phyloP scores from a whole-genome alignment of 163 green algal species.

The Chlamydomonas reinhardtii region DNA sequence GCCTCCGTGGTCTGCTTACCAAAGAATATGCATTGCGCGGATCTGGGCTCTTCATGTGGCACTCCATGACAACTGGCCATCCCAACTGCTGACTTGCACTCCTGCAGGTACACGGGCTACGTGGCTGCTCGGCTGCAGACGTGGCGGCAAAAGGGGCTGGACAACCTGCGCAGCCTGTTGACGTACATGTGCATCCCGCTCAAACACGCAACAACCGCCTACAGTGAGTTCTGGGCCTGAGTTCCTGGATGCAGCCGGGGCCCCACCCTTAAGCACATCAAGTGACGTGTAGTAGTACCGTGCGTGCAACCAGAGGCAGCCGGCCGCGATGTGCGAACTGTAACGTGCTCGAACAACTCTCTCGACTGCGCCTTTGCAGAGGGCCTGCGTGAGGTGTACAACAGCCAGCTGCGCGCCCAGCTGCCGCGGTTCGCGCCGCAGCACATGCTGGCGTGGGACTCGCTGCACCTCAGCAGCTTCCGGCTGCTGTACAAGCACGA shows the following conservation, averaged over 20 bases:
- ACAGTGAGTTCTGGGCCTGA: slow-evolving; percentile 29
- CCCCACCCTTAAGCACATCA: too few species aligned
- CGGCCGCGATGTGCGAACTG: too few species aligned
- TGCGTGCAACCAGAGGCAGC: too few species aligned
- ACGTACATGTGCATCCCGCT: slow-evolving; percentile 49
- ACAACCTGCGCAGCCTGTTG: slow-evolving; percentile 44
- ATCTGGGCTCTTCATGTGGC: too few species aligned
- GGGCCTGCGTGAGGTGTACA: slow-evolving; percentile 25
- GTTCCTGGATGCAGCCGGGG: too few species aligned
- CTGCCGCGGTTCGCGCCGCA: slow-evolving; percentile 22
- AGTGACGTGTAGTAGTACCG: too few species aligned
- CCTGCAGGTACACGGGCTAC: slow-evolving; percentile 46
- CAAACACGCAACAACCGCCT: slow-evolving; percentile 24
- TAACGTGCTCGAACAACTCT: too few species aligned
- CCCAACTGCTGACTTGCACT: too few species aligned
- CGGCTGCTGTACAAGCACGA: slow-evolving; percentile 48
- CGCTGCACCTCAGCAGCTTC: slow-evolving; percentile 42
- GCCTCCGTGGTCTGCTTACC: too few species aligned
- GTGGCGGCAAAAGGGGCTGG: slow-evolving; percentile 46
- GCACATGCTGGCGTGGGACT: slow-evolving; percentile 52
- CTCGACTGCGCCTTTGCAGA: background rate
- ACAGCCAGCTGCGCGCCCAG: background rate
- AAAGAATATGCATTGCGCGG: too few species aligned
- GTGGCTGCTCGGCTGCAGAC: slow-evolving; percentile 45
- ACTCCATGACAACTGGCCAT: too few species aligned